These are phyloP conservation scores for Amanita exitialis DNA, from an alignment of 768 basidiomycete species.

Conservation along the genomic window DNA sequence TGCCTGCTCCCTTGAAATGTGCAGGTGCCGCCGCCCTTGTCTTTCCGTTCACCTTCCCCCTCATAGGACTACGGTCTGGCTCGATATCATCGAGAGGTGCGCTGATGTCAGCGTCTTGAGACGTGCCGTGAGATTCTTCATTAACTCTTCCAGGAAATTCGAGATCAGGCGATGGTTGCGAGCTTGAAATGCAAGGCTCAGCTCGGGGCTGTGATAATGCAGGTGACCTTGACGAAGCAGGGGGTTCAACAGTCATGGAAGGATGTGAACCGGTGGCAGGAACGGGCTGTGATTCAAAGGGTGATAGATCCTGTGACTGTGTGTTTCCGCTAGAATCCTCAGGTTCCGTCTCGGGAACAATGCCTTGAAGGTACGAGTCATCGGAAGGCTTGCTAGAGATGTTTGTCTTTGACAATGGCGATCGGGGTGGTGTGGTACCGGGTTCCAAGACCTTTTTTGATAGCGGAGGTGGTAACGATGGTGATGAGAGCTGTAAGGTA, in stretches of 20 bases:
- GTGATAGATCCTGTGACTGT: neutral
- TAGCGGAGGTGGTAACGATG: neutral
- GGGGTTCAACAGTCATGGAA: conserved; percentile 3
- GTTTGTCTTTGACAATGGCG: neutral
- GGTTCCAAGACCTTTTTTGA: neutral
- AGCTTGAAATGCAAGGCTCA: neutral
- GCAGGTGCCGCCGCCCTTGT: too few relatives aligned
- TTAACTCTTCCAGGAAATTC: neutral
- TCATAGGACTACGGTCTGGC: neutral
- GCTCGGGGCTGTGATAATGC: too few relatives aligned
- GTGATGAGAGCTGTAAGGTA: neutral
- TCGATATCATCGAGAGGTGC: neutral
- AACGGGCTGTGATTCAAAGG: neutral
- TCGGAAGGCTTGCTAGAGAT: neutral
- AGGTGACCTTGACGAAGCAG: neutral
- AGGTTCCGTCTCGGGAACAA: conserved; percentile 4
- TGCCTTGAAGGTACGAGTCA: neutral
- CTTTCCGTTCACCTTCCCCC: neutral
- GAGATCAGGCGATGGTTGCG: neutral
- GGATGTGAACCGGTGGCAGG: neutral
- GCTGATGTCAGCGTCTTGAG: neutral
- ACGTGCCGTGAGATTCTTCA: neutral
- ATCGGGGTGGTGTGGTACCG: neutral
- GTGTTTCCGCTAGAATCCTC: conserved; percentile 5
- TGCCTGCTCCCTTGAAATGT: neutral